Percentiles rank a stretch among this genome's conserved stretches.
phyloP scores from a whole-genome alignment of 2,329 filamentous ascomycete species.

The Fusarium heterosporum region DNA sequence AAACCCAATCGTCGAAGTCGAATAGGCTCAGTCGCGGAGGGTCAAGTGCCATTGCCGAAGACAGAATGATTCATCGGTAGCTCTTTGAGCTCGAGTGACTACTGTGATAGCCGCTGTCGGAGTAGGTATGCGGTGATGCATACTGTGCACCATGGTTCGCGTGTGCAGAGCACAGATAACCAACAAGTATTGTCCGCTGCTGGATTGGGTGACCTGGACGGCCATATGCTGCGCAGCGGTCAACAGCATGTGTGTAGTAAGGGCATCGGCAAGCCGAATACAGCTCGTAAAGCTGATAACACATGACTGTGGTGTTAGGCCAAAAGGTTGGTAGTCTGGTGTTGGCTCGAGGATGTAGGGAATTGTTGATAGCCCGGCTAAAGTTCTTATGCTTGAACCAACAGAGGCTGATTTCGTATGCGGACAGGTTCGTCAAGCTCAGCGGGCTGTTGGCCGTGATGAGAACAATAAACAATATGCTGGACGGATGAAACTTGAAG shows the following conservation, averaged over 20 bases:
- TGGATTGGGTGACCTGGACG: slow-evolving; percentile 78
- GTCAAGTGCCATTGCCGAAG: slow-evolving; percentile 62
- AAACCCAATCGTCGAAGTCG: slow-evolving; percentile 59
- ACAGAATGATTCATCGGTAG: slow-evolving; percentile 66
- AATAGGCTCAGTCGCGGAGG: slow-evolving; percentile 57
- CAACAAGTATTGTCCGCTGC: slow-evolving; percentile 82
- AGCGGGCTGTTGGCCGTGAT: slow-evolving; percentile 7
- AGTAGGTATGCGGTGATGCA: slow-evolving; percentile 58
- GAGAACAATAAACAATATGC: slow-evolving; percentile 8
- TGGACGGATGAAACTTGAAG: slow-evolving; percentile 20
- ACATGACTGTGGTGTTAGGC: slow-evolving; percentile 69
- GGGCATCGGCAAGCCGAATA: slow-evolving; percentile 89
- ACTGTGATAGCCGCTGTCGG: slow-evolving; percentile 68
- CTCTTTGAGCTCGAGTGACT: slow-evolving; percentile 58
- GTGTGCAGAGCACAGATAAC: slow-evolving; percentile 74
- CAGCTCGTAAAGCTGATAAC: slow-evolving; percentile 85
- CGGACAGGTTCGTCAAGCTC: slow-evolving; percentile 10
- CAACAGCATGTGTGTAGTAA: slow-evolving; percentile 88
- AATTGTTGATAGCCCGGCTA: slow-evolving; percentile 10
- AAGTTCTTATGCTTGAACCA: slow-evolving; percentile 14
- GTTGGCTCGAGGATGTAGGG: slow-evolving; percentile 20
- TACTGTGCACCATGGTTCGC: slow-evolving; percentile 54
- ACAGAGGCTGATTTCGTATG: slow-evolving; percentile 13
- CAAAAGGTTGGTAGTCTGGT: slow-evolving; percentile 33
- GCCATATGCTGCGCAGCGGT: slow-evolving; percentile 82